These are phyloP conservation scores for Epicoccum sorghinum DNA, from an alignment of 2,329 filamentous ascomycete species.

Conservation along the genomic window DNA sequence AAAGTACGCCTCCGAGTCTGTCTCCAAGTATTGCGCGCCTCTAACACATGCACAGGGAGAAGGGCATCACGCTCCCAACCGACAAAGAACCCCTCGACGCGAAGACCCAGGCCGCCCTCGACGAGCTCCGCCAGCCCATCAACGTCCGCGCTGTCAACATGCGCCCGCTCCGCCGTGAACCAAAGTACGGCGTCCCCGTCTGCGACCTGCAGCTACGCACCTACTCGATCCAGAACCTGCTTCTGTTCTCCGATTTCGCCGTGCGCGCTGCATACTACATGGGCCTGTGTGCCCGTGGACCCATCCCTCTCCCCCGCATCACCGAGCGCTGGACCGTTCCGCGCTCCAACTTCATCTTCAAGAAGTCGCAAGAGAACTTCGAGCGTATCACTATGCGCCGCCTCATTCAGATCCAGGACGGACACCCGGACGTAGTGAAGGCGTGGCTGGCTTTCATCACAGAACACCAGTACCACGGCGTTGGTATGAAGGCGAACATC, in stretches of 20 bases:
- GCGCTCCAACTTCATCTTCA: conserved; percentile 87
- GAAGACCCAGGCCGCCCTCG: conserved; percentile 39
- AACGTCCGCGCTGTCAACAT: conserved; percentile 86
- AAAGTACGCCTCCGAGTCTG: conserved; percentile 29
- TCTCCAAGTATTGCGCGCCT: background rate
- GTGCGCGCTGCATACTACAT: conserved; percentile 94
- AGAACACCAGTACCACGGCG: conserved; percentile 92
- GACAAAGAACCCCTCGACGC: conserved; percentile 37
- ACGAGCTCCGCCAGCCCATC: conserved; percentile 61
- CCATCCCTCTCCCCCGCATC: conserved; percentile 83
- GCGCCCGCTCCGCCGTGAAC: conserved; percentile 76
- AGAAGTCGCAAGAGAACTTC: conserved; percentile 98
- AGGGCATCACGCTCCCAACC: conserved; percentile 39
- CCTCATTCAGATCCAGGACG: conserved; percentile 91
- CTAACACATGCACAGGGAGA: conserved; percentile 29
- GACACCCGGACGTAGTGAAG: conserved; percentile 85
- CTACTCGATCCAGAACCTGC: conserved; percentile 85
- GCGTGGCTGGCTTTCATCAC: conserved; percentile 90
- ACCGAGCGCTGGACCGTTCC: conserved; percentile 95
- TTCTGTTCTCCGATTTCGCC: conserved; percentile 94
- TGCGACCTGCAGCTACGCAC: conserved; percentile 94
- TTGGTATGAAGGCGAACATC: conserved; percentile 98
- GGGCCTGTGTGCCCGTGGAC: conserved; percentile 81
- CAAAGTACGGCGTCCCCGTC: conserved; percentile 77
- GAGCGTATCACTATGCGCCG: conserved; percentile 86